Evolutionary conservation across 2,329 filamentous ascomycete species (phyloP).

Genomic region (Fusarium chuoi): DNA sequence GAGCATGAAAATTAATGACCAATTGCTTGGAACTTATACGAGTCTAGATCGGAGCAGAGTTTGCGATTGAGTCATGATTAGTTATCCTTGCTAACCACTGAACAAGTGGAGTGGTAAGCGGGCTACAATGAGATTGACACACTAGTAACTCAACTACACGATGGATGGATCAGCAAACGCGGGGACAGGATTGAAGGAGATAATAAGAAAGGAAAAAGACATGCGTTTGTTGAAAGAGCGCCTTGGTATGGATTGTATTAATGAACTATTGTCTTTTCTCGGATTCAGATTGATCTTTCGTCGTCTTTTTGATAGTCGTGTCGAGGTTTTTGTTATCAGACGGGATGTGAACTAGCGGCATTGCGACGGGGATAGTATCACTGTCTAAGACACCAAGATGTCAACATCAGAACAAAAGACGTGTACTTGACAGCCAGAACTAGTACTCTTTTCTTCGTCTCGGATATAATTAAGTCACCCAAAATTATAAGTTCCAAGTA

Average conservation of each 20-base stretch:
- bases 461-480: too few species aligned
- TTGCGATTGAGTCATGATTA: conserved; percentile 17
- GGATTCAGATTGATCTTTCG: not conserved
- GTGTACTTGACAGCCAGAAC: not conserved
- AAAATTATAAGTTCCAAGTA: too few species aligned
- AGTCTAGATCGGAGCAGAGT: not conserved
- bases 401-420: not conserved
- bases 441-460: not conserved
- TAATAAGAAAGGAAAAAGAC: too few species aligned
- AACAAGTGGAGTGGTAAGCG: not conserved
- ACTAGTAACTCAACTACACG: not conserved
- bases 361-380: not conserved
- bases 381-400: not conserved
- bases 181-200: not conserved
- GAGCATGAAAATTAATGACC: not conserved
- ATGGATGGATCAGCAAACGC: not conserved
- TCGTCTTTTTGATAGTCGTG: not conserved
- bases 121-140: not conserved
- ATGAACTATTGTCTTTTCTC: not conserved
- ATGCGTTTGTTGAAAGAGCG: too few species aligned
- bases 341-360: not conserved
- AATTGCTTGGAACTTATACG: not conserved
- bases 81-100: conserved; percentile 2
- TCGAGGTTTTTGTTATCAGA: not conserved
- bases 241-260: too few species aligned